Evolutionary conservation across 208 protist species (phyloP).

Genomic region (Endotrypanum monterogeii): DNA sequence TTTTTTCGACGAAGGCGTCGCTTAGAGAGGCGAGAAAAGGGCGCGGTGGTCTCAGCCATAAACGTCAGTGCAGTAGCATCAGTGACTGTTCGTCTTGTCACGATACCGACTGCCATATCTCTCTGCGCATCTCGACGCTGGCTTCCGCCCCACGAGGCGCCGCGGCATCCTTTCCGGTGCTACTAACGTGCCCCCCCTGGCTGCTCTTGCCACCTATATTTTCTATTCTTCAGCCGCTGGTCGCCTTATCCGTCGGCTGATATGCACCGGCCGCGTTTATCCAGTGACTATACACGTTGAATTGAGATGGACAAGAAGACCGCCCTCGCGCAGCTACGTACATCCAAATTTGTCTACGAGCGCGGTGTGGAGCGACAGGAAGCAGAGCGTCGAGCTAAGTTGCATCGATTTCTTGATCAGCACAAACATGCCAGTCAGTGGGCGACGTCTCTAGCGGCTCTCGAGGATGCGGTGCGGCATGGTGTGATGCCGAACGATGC

Average conservation of each 20-base stretch:
- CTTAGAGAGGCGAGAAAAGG: too few relatives aligned
- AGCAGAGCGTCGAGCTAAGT: conserved; percentile 38
- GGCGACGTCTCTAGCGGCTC: conserved; percentile 45
- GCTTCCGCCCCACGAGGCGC: too few relatives aligned
- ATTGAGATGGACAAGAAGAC: conserved; percentile 11
- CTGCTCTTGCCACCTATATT: neutral
- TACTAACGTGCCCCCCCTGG: too few relatives aligned
- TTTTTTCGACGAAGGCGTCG: too few relatives aligned
- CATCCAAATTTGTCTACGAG: conserved; percentile 48
- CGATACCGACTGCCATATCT: too few relatives aligned
- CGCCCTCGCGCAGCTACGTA: conserved; percentile 40
- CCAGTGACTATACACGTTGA: neutral
- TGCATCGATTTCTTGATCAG: conserved; percentile 50
- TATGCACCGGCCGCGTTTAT: neutral
- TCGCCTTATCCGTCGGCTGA: neutral
- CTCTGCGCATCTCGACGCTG: too few relatives aligned
- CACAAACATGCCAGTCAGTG: conserved; percentile 62
- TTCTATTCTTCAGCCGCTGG: neutral
- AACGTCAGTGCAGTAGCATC: too few relatives aligned
- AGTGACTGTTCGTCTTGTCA: too few relatives aligned
- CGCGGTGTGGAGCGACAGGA: conserved; percentile 33
- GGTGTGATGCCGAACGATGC: conserved; percentile 47
- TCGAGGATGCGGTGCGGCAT: conserved; percentile 49
- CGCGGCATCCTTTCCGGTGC: too few relatives aligned
- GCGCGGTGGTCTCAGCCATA: too few relatives aligned